Base-by-base conservation (phyloP, 768 basidiomycete genomes). In the Saitozyma podzolica region DNA sequence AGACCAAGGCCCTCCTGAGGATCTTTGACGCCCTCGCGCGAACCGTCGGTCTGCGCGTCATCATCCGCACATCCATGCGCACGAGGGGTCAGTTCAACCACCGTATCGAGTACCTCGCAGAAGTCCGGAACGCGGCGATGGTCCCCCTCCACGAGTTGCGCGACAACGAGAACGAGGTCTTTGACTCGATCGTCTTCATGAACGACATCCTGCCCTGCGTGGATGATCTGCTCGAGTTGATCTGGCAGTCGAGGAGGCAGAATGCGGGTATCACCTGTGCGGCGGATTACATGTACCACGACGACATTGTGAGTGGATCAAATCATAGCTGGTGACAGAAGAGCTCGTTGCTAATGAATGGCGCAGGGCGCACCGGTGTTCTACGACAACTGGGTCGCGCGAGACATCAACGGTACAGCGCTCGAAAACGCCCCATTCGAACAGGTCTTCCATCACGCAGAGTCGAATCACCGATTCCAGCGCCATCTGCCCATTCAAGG, bases 91-190 rank as follows among this genome's bases (percentile, higher is more conserved):
- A 90, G 9, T 98, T 98, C 84, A 95, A 95, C 80, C 96, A 99
- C 79, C 94, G 96, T 57, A 99, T 99, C 83, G 96, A 99, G 80
- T 99, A 99, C 82, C 88, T 99, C 56, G 96, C 96, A n/a, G 95
- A 99, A 77, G 95, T 99, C n/a, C 90, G 96, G 63, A 98, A 99
- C 79, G 89, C 92, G 37, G 96, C 96, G 13, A 90, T 99, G 78
- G 92, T 90, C 2, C 96, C 96, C 0, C 83, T 98, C 20, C 90
- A 95, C 81, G 96, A 98, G 74, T 85, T 96, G 43, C 85, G 96
- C 47, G 94, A 96, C 77, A 82, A 88, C 29, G 88, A 93, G 76
- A 89, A 89, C 76, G 95, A 98, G 81, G 88, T 91, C 70, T 99
- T 98, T 69, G 95, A 99, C 82, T 86, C 89, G 43, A 90, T 99